Conservation (phyloP, 2,329 filamentous ascomycete species). For the Calonectria ilicicola region DNA sequence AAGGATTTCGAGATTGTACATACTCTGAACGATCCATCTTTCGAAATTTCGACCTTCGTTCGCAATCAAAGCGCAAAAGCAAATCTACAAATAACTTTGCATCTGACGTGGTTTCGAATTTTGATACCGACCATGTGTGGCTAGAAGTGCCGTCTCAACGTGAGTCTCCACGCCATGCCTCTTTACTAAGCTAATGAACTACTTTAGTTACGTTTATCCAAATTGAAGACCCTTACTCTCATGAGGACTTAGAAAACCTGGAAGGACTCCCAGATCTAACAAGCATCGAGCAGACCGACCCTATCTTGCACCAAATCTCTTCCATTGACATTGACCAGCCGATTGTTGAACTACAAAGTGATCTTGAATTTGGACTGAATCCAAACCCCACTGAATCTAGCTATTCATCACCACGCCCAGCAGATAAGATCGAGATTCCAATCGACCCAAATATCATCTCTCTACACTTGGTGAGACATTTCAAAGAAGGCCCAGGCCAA, state of each 20-base stretch:
- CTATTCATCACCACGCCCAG: neutral
- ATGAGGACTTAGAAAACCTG: neutral
- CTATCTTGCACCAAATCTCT: neutral
- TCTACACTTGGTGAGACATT: constrained; percentile 30
- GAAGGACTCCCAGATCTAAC: neutral
- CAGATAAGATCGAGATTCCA: neutral
- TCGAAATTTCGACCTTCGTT: constrained; percentile 25
- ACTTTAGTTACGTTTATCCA: constrained; percentile 29
- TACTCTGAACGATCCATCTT: constrained; percentile 34
- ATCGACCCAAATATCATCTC: constrained; percentile 22
- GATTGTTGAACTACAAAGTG: neutral
- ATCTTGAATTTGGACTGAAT: neutral
- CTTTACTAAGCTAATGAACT: neutral
- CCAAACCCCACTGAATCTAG: neutral
- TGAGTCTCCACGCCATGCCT: neutral
- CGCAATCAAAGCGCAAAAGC: neutral
- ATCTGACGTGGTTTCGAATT: neutral
- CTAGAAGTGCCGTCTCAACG: constrained; percentile 29
- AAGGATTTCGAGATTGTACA: constrained; percentile 27
- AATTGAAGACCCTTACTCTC: constrained; percentile 20
- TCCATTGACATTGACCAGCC: neutral
- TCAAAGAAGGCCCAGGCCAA: constrained; percentile 35
- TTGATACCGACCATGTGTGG: constrained; percentile 32
- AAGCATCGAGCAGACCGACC: neutral
- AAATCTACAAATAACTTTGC: neutral